Percentiles rank a stretch among this genome's conserved stretches.
phyloP scores from a whole-genome alignment of 306 rosid genomes.

The Citrullus amarus region DNA sequence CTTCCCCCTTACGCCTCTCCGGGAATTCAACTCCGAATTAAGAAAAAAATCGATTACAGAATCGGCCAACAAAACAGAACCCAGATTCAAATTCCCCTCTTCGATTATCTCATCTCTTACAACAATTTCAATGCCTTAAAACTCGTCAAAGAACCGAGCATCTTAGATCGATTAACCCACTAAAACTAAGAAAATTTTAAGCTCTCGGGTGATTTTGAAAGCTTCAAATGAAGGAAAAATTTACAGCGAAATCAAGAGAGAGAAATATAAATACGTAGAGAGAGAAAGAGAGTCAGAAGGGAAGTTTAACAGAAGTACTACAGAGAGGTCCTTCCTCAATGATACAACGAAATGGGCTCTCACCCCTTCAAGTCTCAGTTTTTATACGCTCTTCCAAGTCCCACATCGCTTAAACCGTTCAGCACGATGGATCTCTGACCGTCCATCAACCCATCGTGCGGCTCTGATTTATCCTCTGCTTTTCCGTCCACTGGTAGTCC shows the following conservation, averaged over 20 bases:
- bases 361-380: slow-evolving; percentile 23
- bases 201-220: neutral
- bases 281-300: neutral
- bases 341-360: slow-evolving; percentile 43
- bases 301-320: neutral
- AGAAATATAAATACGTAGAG: neutral
- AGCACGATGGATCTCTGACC: slow-evolving; percentile 19
- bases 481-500: slow-evolving; percentile 28
- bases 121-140: neutral
- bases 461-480: slow-evolving; percentile 10
- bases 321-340: slow-evolving; percentile 14
- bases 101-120: neutral
- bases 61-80: neutral
- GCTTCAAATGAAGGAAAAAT: neutral
- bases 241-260: neutral
- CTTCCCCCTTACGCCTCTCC: neutral
- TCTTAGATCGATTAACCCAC: slow-evolving; percentile 1
- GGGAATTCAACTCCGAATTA: neutral
- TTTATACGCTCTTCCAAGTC: slow-evolving; percentile 36
- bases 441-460: slow-evolving; percentile 28
- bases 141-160: neutral
- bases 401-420: slow-evolving; percentile 30
- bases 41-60: neutral
- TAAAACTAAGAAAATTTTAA: neutral
- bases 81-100: neutral